Evolutionary conservation across 1,284 basidiomycete genomes (phyloP).

Genomic region (Cystodermella granulosa): DNA sequence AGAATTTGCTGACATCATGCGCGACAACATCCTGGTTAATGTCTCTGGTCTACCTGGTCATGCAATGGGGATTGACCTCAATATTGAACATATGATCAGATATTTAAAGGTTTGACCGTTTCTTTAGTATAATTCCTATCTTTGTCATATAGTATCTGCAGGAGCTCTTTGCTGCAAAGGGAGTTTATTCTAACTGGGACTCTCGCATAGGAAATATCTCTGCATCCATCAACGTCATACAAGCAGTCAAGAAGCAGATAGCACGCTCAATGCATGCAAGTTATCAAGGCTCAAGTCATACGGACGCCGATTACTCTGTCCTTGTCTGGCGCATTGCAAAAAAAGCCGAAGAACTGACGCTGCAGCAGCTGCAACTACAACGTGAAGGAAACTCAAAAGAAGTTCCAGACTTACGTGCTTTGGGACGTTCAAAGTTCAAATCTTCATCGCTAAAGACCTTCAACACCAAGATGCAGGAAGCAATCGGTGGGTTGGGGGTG

Average conservation of each 20-base stretch:
- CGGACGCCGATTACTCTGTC: slow-evolving; percentile 8
- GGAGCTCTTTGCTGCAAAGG: slow-evolving; percentile 11
- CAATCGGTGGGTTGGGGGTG: background rate
- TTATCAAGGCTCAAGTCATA: slow-evolving; percentile 18
- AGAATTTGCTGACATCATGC: slow-evolving; percentile 24
- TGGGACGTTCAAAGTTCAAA: too few relatives aligned
- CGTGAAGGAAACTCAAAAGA: too few relatives aligned
- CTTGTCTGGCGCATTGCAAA: slow-evolving; percentile 13
- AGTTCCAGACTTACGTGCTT: too few relatives aligned
- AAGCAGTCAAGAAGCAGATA: slow-evolving; percentile 18
- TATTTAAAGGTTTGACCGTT: slow-evolving; percentile 11
- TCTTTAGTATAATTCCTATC: background rate
- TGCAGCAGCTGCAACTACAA: too few relatives aligned
- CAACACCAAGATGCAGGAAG: too few relatives aligned
- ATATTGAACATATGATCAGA: slow-evolving; percentile 25
- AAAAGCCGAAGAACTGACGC: too few relatives aligned
- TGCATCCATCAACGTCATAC: slow-evolving; percentile 16
- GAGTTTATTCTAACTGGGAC: slow-evolving; percentile 18
- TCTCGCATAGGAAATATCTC: slow-evolving; percentile 21
- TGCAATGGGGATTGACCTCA: slow-evolving; percentile 25
- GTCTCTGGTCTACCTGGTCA: slow-evolving; percentile 22
- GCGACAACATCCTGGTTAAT: slow-evolving; percentile 28
- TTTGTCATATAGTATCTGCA: background rate
- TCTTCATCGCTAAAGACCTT: too few relatives aligned
- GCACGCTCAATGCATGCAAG: slow-evolving; percentile 5